Conservation (phyloP, 2,329 filamentous ascomycete genomes). For the Diaporthe sp. region DNA sequence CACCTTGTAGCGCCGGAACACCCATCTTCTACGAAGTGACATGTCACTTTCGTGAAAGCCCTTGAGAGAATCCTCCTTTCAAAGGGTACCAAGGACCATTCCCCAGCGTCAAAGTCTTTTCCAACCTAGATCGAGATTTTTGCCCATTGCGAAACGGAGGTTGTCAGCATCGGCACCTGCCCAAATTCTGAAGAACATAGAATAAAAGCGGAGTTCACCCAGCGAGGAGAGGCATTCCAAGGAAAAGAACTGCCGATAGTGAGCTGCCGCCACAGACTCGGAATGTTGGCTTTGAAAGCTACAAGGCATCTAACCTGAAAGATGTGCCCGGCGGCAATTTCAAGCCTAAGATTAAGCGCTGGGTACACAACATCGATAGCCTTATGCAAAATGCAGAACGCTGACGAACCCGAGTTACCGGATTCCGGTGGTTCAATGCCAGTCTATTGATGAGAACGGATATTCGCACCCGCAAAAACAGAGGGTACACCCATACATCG, state of each 20-base stretch:
- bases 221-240: not conserved
- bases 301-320: too few relatives aligned
- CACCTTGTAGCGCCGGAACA: not conserved
- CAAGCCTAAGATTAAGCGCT: not conserved
- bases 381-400: not conserved
- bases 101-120: not conserved
- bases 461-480: too few relatives aligned
- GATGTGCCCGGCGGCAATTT: not conserved
- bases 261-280: too few relatives aligned
- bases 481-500: too few relatives aligned
- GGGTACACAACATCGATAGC: not conserved
- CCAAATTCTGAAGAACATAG: not conserved
- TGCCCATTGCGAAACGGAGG: not conserved
- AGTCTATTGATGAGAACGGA: not conserved
- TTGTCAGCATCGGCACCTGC: not conserved
- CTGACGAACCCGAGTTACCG: not conserved
- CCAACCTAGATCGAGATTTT: not conserved
- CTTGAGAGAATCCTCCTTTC: not conserved
- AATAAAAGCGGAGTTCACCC: not conserved
- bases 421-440: not conserved
- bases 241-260: too few relatives aligned
- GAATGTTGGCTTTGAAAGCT: too few relatives aligned
- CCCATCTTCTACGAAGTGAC: not conserved
- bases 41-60: not conserved
- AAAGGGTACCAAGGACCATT: not conserved